Base-by-base conservation (phyloP, 192 early-diverging fungal genomes). In the Umbelopsis isabellina region DNA sequence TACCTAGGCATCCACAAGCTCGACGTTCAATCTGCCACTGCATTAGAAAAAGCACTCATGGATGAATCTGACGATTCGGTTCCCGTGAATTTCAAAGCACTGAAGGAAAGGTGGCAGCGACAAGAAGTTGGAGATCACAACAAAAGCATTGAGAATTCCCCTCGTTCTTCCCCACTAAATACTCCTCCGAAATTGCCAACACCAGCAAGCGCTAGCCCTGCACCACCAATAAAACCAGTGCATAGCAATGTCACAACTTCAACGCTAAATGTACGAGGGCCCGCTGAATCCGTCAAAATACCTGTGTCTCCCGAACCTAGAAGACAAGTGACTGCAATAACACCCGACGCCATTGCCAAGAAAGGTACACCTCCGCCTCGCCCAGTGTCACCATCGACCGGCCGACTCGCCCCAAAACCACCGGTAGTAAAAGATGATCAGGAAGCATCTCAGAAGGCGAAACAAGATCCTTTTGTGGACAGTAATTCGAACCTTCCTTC, bases 41-140 rank as follows among this genome's bases (percentile, higher is more conserved):
- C 37, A 41, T 9, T 41, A 41, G 37, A 6, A 41, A 41, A 41
- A 6, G 10, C 10, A 41, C 27, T 35, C 11, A 61, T 61, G 55
- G 55, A 61, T 61, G 55, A 61, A 12, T 16, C 55, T 12, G 55
- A 61, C 25, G 55, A 61, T 5, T 61, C 55, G 4, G 25, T 47
- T 7, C 35, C 67, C 46, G 66, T 70, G 12, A 55, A 49, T 20
- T 78, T 73, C 53, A 64, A 78, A 66, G 71, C 61, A 16, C n/a
- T 78, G 33, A 78, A 73, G 33, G 73, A 78, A 44, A 52, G 72
- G 51, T 78, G 76, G 76, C 72, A 72, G 13, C 48, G 66, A 25
- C 76, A 78, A n/a, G 72, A 74, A 68, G 49, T 67, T 30, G 21
- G 16, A 35, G 23, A 41, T 67, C 52, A 30, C 49, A 55, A 41